Evolutionary conservation across 176 grass and related monocot genomes (phyloP).

Genomic region (Zea luxurians): DNA sequence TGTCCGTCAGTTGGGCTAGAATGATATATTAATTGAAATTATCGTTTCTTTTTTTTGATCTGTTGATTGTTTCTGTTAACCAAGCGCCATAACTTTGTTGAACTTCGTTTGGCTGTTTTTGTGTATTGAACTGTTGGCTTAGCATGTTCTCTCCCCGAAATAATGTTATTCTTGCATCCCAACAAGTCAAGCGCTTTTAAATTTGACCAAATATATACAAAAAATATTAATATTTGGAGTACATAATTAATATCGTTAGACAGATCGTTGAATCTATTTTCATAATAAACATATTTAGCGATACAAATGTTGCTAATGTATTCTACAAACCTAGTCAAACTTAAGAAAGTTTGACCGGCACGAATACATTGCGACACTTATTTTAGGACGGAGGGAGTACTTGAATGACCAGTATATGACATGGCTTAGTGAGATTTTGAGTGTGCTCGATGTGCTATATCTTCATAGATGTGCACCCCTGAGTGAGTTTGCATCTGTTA

Average conservation of each 20-base stretch:
- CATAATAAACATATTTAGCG: too few relatives aligned
- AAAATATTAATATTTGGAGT: too few relatives aligned
- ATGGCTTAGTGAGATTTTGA: slow-evolving; percentile 10
- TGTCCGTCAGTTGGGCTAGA: slow-evolving; percentile 24
- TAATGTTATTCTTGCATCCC: too few relatives aligned
- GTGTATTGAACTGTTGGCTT: slow-evolving; percentile 14
- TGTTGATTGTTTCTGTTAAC: slow-evolving; percentile 18
- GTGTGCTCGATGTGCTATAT: slow-evolving; percentile 1
- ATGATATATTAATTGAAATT: slow-evolving; percentile 8
- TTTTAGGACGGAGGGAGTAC: too few relatives aligned
- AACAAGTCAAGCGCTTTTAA: too few relatives aligned
- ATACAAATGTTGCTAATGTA: too few relatives aligned
- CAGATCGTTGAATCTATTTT: too few relatives aligned
- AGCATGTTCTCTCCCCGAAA: neutral
- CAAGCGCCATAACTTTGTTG: slow-evolving; percentile 13
- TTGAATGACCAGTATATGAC: slow-evolving; percentile 11
- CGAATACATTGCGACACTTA: too few relatives aligned
- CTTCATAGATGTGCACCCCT: slow-evolving; percentile 15
- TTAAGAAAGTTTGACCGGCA: too few relatives aligned
- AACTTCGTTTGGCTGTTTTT: slow-evolving; percentile 31
- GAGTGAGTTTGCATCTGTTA: neutral
- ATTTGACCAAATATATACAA: too few relatives aligned
- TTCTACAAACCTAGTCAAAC: too few relatives aligned
- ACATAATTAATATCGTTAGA: too few relatives aligned
- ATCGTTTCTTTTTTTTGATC: neutral